phyloP scores from a whole-genome alignment of 2,329 filamentous ascomycete genomes.

The Ambrosiella cleistominuta region DNA sequence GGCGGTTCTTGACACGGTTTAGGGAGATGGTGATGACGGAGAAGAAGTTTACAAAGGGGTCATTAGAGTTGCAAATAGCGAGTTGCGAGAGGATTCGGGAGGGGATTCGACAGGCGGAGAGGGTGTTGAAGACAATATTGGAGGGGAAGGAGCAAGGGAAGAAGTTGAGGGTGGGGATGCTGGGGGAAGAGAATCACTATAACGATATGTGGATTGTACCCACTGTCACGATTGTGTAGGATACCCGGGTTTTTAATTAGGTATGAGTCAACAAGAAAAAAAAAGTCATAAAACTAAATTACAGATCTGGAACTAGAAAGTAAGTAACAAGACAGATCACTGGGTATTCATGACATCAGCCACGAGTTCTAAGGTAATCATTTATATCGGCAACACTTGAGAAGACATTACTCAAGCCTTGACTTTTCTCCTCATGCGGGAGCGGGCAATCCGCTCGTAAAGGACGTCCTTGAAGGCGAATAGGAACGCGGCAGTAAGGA shows the following conservation, averaged over 20 bases:
- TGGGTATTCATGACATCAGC: too few species aligned
- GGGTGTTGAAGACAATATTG: conserved; percentile 23
- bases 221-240: neutral
- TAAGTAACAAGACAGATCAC: neutral
- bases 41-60: conserved; percentile 4
- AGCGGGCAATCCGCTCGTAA: conserved; percentile 62
- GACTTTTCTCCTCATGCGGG: conserved; percentile 32
- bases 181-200: conserved; percentile 1
- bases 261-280: neutral
- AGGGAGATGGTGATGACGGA: neutral
- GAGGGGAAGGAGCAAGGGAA: conserved; percentile 24
- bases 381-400: too few species aligned
- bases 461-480: conserved; percentile 97
- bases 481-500: conserved; percentile 85
- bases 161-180: conserved; percentile 3
- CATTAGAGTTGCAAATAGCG: conserved; percentile 1
- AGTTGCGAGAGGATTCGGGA: neutral
- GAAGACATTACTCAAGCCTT: conserved; percentile 16
- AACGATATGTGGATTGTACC: conserved; percentile 10
- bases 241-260: neutral
- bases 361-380: too few species aligned
- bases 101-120: neutral
- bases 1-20: neutral
- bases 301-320: neutral
- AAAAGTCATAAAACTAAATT: neutral